Conservation (phyloP, 23 red algal species). For the Cyanidioschyzon merolae region DNA sequence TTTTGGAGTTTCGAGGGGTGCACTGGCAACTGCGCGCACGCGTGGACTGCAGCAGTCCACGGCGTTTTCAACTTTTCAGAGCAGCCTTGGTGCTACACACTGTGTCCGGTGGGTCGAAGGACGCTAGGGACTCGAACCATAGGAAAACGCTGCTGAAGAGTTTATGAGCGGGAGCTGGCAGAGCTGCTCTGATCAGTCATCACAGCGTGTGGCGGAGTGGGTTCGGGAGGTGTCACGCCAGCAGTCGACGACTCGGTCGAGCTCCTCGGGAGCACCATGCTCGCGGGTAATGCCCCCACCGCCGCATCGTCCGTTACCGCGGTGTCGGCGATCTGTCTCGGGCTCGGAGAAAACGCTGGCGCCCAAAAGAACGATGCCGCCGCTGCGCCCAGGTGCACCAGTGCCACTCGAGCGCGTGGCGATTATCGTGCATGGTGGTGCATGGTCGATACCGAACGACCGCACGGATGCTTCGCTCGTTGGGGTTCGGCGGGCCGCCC, state of each 20-base stretch:
- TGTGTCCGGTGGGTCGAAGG: too few species aligned
- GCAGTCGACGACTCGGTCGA: not conserved
- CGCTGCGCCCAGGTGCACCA: not conserved
- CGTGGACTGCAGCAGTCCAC: too few species aligned
- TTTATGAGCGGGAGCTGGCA: not conserved
- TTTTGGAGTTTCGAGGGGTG: too few species aligned
- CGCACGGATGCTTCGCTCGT: slow-evolving; percentile 18
- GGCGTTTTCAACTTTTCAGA: too few species aligned
- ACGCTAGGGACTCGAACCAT: too few species aligned
- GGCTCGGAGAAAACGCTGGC: not conserved
- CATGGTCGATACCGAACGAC: slow-evolving; percentile 51
- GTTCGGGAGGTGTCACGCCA: not conserved
- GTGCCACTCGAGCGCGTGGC: slow-evolving; percentile 11
- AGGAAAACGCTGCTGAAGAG: too few species aligned
- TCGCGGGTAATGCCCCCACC: not conserved
- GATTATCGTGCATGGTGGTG: slow-evolving; percentile 66
- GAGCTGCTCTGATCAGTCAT: slow-evolving; percentile 4
- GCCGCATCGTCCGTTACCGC: slow-evolving; percentile 4
- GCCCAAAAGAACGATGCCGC: not conserved
- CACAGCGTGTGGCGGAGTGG: slow-evolving; percentile 8
- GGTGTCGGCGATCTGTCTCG: not conserved
- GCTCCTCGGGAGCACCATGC: not conserved
- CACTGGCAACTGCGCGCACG: too few species aligned
- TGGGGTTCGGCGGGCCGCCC: slow-evolving; percentile 37
- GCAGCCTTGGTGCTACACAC: too few species aligned